These are phyloP conservation scores for Boletus rufocinnamomeus DNA, from an alignment of 768 basidiomycete species.

Conservation along the genomic window DNA sequence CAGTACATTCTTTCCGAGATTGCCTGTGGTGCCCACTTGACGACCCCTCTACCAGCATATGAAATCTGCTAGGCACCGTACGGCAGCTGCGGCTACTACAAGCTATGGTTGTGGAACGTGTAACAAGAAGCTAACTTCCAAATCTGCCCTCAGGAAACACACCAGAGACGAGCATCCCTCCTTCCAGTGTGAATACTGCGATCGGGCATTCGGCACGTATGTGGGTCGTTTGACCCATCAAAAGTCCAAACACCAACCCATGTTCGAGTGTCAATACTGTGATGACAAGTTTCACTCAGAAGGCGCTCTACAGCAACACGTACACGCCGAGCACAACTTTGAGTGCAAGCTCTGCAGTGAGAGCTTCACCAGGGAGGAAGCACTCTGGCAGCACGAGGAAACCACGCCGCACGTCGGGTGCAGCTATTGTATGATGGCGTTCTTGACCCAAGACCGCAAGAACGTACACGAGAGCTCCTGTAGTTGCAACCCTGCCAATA, in stretches of 20 bases:
- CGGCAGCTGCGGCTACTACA: too few species aligned
- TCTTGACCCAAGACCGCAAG: too few species aligned
- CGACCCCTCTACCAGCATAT: constrained; percentile 13
- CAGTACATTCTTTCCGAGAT: background rate
- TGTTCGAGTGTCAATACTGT: constrained; percentile 16
- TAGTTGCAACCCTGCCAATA: too few species aligned
- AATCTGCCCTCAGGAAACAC: constrained; percentile 21
- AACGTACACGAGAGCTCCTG: too few species aligned
- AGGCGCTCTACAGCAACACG: constrained; percentile 12
- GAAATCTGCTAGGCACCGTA: constrained; percentile 11
- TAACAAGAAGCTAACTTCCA: constrained; percentile 1
- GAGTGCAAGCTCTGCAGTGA: background rate
- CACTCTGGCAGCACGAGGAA: background rate
- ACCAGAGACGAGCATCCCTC: constrained; percentile 14
- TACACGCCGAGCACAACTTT: constrained; percentile 6
- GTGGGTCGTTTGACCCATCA: constrained; percentile 17
- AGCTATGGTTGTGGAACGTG: constrained; percentile 11
- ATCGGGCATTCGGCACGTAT: too few species aligned
- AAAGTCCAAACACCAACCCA: background rate
- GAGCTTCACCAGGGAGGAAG: background rate
- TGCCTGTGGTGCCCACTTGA: background rate
- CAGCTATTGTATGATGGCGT: too few species aligned
- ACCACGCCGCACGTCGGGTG: too few species aligned
- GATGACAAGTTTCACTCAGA: constrained; percentile 5
- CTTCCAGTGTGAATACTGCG: too few species aligned